A percentile compares a stretch with the other conserved stretches of the same genome.
Conservation (phyloP, 192 early-diverging fungal genomes). For the Umbelopsis isabellina region DNA sequence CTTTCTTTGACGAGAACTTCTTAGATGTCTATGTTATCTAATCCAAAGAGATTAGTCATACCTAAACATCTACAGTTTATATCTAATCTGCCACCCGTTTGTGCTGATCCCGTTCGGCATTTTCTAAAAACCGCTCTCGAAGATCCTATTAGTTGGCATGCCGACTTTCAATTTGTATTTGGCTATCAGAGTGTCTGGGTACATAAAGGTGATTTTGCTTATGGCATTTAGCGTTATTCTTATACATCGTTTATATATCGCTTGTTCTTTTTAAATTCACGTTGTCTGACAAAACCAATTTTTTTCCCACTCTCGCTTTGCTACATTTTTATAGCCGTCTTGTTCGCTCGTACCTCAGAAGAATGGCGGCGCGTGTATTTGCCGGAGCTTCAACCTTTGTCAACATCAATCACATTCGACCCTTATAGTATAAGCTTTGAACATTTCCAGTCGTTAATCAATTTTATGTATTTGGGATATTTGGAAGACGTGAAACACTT, state of each 20-base stretch:
- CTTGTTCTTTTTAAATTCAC: neutral
- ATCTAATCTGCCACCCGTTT: neutral
- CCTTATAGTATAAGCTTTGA: neutral
- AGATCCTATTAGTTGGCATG: constrained; percentile 14
- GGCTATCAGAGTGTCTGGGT: constrained; percentile 2
- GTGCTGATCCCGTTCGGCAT: constrained; percentile 4
- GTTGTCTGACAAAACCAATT: neutral
- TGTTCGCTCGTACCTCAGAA: neutral
- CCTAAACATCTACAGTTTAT: constrained; percentile 8
- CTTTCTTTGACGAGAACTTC: too few species aligned
- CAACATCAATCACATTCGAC: neutral
- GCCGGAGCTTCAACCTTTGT: constrained; percentile 14
- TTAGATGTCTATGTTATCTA: neutral
- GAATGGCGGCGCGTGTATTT: constrained; percentile 10
- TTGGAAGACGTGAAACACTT: constrained; percentile 11
- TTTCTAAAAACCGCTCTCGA: constrained; percentile 4
- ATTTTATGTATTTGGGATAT: constrained; percentile 14
- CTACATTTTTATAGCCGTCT: neutral
- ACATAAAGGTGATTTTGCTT: constrained; percentile 2
- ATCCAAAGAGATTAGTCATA: constrained; percentile 1
- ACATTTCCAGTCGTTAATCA: neutral
- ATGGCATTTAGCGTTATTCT: neutral
- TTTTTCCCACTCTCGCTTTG: neutral
- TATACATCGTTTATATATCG: neutral
- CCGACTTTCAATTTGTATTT: constrained; percentile 16